phyloP scores from a whole-genome alignment of 2,329 filamentous ascomycete species.

The Teratosphaeriaceae sp. region DNA sequence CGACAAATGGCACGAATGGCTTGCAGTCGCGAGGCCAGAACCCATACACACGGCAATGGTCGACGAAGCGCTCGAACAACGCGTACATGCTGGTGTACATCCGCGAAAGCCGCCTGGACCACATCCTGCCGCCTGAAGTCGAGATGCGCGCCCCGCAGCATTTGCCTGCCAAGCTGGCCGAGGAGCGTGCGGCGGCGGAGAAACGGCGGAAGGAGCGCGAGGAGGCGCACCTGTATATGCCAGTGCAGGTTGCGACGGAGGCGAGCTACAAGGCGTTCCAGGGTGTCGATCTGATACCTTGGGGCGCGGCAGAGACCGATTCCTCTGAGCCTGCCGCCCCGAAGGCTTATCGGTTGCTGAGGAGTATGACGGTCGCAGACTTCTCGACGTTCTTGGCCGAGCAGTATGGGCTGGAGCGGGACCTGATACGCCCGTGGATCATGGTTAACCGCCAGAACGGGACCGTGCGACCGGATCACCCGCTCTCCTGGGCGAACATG shows the following conservation, averaged over 20 bases:
- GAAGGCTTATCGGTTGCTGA: conserved; percentile 64
- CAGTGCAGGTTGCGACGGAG: conserved; percentile 73
- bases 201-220: conserved; percentile 80
- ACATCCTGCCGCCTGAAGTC: conserved; percentile 70
- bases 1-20: conserved; percentile 47
- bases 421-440: conserved; percentile 76
- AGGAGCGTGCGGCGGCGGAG: conserved; percentile 72
- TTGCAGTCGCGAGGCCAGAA: conserved; percentile 53
- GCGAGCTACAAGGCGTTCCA: conserved; percentile 74
- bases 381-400: conserved; percentile 64
- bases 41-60: conserved; percentile 57
- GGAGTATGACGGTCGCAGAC: conserved; percentile 68
- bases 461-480: conserved; percentile 83
- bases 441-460: conserved; percentile 99
- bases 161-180: conserved; percentile 69
- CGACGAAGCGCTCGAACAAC: conserved; percentile 66
- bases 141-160: conserved; percentile 74
- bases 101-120: conserved; percentile 75
- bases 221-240: conserved; percentile 89
- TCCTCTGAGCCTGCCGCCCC: conserved; percentile 61
- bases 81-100: conserved; percentile 99
- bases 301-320: conserved; percentile 55
- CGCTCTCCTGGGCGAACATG: conserved; percentile 69
- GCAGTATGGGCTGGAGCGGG: conserved; percentile 61
- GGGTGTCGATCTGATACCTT: conserved; percentile 68